These are phyloP conservation scores for Euryodendron excelsum DNA, from an alignment of 148 eudicot genomes.

Conservation along the genomic window DNA sequence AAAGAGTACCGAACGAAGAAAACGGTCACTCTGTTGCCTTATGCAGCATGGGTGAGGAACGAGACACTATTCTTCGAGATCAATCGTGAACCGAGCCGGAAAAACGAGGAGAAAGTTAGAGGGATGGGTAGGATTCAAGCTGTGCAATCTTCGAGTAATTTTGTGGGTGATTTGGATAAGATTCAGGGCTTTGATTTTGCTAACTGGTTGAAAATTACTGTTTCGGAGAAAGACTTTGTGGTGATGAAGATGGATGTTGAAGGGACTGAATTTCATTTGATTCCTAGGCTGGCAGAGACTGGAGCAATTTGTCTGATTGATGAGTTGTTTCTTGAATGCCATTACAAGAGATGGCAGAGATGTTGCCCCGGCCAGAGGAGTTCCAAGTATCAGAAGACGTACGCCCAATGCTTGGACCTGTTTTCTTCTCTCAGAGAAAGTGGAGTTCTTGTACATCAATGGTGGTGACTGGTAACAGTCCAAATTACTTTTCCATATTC, in stretches of 20 bases:
- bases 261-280: conserved; percentile 39
- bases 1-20: too few relatives aligned
- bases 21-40: too few relatives aligned
- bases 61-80: too few relatives aligned
- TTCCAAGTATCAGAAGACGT: conserved; percentile 15
- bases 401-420: conserved; percentile 31
- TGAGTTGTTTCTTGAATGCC: conserved; percentile 43
- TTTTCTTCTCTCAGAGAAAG: conserved; percentile 27
- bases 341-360: conserved; percentile 29
- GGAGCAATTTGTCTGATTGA: conserved; percentile 43
- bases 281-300: conserved; percentile 27
- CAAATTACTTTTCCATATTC: too few relatives aligned
- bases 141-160: conserved; percentile 24
- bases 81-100: too few relatives aligned
- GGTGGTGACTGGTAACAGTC: conserved; percentile 28
- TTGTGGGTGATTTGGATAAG: conserved; percentile 19
- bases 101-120: too few relatives aligned
- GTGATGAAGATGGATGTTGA: conserved; percentile 45
- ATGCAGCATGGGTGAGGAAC: too few relatives aligned
- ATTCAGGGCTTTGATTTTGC: conserved; percentile 39
- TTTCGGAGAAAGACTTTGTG: conserved; percentile 32
- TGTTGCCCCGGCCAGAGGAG: conserved; percentile 1
- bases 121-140: too few relatives aligned
- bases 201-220: too few relatives aligned
- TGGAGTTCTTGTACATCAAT: conserved; percentile 43